Evolutionary conservation across 225 moss, liverwort and hornwort genomes (phyloP).

Genomic region (Pseudoscleropodium purum): DNA sequence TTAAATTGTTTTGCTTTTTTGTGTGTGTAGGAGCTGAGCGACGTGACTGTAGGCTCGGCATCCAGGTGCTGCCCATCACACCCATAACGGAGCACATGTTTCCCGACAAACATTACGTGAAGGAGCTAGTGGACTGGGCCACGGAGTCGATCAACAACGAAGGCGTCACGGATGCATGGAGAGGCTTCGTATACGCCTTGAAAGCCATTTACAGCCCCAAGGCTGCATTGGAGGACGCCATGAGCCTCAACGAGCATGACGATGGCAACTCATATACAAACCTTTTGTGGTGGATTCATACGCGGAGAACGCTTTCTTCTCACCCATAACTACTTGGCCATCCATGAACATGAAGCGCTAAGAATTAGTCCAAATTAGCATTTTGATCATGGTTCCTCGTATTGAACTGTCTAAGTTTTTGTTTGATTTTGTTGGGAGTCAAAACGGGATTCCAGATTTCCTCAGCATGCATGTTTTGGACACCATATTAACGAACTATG

Average conservation of each 20-base stretch:
- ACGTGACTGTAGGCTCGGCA: constrained; percentile 80
- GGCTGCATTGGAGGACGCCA: constrained; percentile 32
- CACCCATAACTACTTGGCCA: background rate
- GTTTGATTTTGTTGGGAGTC: background rate
- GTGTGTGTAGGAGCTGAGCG: constrained; percentile 33
- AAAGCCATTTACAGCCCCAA: constrained; percentile 59
- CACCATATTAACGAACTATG: background rate
- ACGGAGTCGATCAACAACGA: constrained; percentile 37
- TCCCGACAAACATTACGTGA: constrained; percentile 41
- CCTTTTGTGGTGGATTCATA: constrained; percentile 93
- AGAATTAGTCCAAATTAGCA: background rate
- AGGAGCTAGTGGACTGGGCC: constrained; percentile 81
- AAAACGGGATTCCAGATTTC: background rate
- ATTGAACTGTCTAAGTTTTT: background rate
- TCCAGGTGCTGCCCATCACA: constrained; percentile 82
- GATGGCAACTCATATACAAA: constrained; percentile 87
- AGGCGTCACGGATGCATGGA: constrained; percentile 75
- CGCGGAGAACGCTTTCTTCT: constrained; percentile 12
- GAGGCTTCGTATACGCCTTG: constrained; percentile 71
- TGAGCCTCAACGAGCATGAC: constrained; percentile 51
- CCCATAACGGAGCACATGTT: constrained; percentile 71
- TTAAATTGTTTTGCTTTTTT: background rate
- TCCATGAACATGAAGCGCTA: background rate
- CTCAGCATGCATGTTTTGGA: background rate
- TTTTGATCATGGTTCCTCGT: background rate